Evolutionary conservation across 257 asterid genomes (phyloP), one percentile per base, ranked within the genome.

Genomic region (Solanum dulcamara): DNA sequence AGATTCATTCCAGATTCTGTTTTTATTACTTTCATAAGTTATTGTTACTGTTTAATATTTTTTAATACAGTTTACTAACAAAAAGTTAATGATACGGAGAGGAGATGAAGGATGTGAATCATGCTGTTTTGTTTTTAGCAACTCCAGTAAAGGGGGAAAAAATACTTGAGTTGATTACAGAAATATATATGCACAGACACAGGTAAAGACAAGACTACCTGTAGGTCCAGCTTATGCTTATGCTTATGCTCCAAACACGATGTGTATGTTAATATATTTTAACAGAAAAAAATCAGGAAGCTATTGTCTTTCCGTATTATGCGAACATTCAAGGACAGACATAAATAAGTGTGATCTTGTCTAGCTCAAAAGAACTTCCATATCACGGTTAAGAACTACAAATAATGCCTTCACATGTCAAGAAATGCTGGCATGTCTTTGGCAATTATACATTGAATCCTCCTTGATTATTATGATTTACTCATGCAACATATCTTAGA

Each of bases 211-310:
- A 62, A 71, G 44, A 85, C 51, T 60, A 93, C 97, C 97, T 91
- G 96, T 93, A 26, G 96, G 91, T 71, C 97, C 97, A 53, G 96
- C n/a, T n/a, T n/a, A n/a, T n/a, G n/a, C n/a, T n/a, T n/a, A n/a
- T n/a, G 4, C 7, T 74, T 74, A 35, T 17, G 79, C 26, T n/a
- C 38, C 38, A 75, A 75, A 75, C 1, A 44, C 4, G 20, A 24
- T 0, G 24, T 75, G n/a, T 0, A 75, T 24, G 81, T 24, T 44
- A 38, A 75, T 14, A 74, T 3, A 3, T 40, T 4, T 10, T 42
- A 7, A 74, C n/a, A n/a, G 37, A 40, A 42, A 12, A 66, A 15
- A 11, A 40, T 44, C 24, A 74, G 37, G 17, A 42, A 42, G 81
- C 59, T 75, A 44, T 44, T 75, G 57, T 40, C 57, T n/a, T 74